Base-by-base conservation (phyloP, 768 basidiomycete genomes). In the Xanthoconium purpureum region DNA sequence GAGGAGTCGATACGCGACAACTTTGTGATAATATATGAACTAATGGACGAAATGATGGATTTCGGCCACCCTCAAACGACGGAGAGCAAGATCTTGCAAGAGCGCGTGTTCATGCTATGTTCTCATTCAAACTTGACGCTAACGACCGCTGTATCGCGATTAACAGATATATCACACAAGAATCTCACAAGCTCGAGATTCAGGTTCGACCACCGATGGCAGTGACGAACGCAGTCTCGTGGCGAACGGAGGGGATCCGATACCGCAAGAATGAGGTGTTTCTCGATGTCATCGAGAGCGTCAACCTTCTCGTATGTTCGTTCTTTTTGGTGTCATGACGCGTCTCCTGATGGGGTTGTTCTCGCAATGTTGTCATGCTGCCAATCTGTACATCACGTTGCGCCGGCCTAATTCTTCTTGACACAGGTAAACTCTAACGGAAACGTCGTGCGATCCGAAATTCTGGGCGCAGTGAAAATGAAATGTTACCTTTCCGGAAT, bases 1-100 rank as follows among this genome's bases (percentile, higher is more conserved):
- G 97, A 98, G 68, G 97, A 99, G 77, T 95, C 93, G 47, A 98
- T 99, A 69, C 82, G 97, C 9, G 97, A 99, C 74, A 99, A 99
- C 69, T 99, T 99, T 69, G 97, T 99, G 39, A 97, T 99, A 69
- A 97, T 99, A 49, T 99, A 97, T 73, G 96, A 98, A 71, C 84
- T 98, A 52, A 82, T 99, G 78, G 96, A 98, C 66, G 97, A 99
- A 78, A 98, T 98, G 93, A 98, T 98, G 94, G 97, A 99, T 77
- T 99, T 97, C 74, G 97, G 97, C 9, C 98, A 89, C 70, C 96
- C 97, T 0, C 97, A 98, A 73, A 99, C 96, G 40, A 98, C 97
- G 15, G 97, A 99, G 77, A 94, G 91, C 81, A 98, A 99, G 80
- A 99, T 98, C 64, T 74, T 98, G 50, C 96, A 98, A 75, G 96